Conservation (phyloP, 768 basidiomycete genomes). For the Termitomyces sp. region DNA sequence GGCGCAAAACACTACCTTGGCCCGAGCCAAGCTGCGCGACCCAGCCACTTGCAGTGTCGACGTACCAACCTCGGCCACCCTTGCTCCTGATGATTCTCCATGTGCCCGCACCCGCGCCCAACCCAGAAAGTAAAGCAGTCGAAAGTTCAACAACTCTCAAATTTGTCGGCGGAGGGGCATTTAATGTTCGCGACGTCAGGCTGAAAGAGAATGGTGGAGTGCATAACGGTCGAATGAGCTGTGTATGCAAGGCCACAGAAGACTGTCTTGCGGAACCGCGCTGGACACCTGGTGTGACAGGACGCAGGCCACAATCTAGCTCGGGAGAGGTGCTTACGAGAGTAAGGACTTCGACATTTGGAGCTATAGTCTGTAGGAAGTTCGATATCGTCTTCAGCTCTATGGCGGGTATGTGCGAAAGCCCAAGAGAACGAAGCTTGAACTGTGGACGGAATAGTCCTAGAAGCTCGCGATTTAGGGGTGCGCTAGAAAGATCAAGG, state of each 20-base stretch:
- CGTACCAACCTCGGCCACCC: slow-evolving; percentile 93
- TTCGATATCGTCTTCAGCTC: slow-evolving; percentile 56
- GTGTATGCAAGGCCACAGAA: slow-evolving; percentile 69
- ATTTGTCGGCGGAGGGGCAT: slow-evolving; percentile 50
- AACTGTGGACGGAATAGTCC: slow-evolving; percentile 58
- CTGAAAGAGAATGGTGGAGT: slow-evolving; percentile 72
- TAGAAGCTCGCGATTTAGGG: slow-evolving; percentile 53
- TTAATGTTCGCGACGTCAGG: slow-evolving; percentile 24
- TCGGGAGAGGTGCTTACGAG: slow-evolving; percentile 73
- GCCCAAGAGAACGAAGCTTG: slow-evolving; percentile 78
- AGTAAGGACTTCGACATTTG: slow-evolving; percentile 82
- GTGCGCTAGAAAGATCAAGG: slow-evolving; percentile 85
- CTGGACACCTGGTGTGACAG: slow-evolving; percentile 21
- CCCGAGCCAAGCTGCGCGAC: slow-evolving; percentile 35
- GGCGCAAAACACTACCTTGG: slow-evolving; percentile 41
- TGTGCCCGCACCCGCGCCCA: slow-evolving; percentile 74
- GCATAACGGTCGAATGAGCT: slow-evolving; percentile 76
- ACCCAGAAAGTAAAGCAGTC: slow-evolving; percentile 56
- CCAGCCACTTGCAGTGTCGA: slow-evolving; percentile 86
- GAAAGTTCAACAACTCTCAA: slow-evolving; percentile 87
- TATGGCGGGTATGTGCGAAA: slow-evolving; percentile 79
- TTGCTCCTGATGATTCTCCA: slow-evolving; percentile 93
- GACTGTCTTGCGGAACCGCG: slow-evolving; percentile 57
- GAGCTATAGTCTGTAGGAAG: slow-evolving; percentile 65
- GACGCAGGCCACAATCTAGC: slow-evolving; percentile 50